Evolutionary conservation across 1,139 yeast species (phyloP).

Genomic region (Saccharomyces uvarum): DNA sequence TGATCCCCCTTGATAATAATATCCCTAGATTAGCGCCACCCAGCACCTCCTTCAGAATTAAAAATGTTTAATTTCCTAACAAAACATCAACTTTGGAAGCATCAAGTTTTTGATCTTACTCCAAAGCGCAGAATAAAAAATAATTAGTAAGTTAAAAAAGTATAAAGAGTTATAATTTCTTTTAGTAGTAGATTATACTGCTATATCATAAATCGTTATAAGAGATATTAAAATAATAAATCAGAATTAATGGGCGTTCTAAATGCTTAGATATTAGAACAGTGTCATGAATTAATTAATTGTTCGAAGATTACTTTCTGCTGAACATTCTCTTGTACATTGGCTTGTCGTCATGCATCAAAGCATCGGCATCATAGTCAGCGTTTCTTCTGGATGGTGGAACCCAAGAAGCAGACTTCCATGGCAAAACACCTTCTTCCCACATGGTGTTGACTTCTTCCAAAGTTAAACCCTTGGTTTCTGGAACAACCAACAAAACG

Average conservation of each 20-base stretch:
- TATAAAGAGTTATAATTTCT: no score
- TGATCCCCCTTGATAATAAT: no score
- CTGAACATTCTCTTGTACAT: slow-evolving; percentile 21
- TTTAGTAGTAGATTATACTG: no score
- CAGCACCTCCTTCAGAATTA: no score
- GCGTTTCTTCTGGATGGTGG: slow-evolving; percentile 26
- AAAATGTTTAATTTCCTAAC: no score
- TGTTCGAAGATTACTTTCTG: slow-evolving; percentile 27
- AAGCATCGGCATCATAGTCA: slow-evolving; percentile 19
- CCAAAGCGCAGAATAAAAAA: no score
- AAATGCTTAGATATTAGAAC: neutral
- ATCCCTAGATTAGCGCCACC: no score
- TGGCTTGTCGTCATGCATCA: slow-evolving; percentile 24
- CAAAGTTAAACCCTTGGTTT: slow-evolving; percentile 62
- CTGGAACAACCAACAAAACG: slow-evolving; percentile 58
- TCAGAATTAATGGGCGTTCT: neutral
- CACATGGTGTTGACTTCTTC: slow-evolving; percentile 66
- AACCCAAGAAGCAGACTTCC: slow-evolving; percentile 27
- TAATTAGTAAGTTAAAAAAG: no score
- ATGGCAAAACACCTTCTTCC: slow-evolving; percentile 26
- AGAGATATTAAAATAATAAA: neutral
- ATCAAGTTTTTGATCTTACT: no score
- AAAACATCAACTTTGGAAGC: no score
- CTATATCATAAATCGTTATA: no score
- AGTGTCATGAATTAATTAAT: neutral